Conservation (phyloP, 2,329 filamentous ascomycete species). For the Ophiostoma himal-ulmi region DNA sequence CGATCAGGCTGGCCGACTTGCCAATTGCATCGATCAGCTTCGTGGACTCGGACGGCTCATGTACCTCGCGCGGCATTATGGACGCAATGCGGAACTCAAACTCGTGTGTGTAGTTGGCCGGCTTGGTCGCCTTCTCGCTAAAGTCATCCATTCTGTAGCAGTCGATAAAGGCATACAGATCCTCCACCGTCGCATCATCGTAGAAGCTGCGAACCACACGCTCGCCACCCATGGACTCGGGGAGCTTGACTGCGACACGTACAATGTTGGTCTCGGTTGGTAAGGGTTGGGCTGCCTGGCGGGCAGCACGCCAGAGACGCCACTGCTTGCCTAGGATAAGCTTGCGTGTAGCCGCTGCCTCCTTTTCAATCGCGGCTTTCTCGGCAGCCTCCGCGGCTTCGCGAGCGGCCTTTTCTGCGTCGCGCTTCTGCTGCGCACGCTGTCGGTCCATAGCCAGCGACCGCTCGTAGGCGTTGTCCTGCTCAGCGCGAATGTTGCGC, state of each 20-base stretch:
- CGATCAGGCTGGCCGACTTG: conserved; percentile 78
- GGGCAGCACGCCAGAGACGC: conserved; percentile 70
- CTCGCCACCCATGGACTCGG: conserved; percentile 55
- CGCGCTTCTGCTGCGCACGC: conserved; percentile 66
- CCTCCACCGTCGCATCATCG: conserved; percentile 66
- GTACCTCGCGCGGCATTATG: conserved; percentile 77
- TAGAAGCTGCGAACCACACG: conserved; percentile 67
- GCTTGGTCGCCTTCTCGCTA: conserved; percentile 45
- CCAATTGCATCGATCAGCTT: conserved; percentile 70
- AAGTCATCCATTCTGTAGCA: conserved; percentile 62
- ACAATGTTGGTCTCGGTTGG: conserved; percentile 60
- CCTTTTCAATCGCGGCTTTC: conserved; percentile 52
- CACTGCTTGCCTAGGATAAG: conserved; percentile 50
- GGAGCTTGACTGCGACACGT: conserved; percentile 62
- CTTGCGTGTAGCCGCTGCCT: conserved; percentile 53
- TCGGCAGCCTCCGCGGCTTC: conserved; percentile 59
- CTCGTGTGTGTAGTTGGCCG: conserved; percentile 67
- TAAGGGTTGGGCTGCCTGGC: conserved; percentile 53
- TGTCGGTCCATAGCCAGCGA: conserved; percentile 84
- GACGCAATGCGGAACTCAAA: conserved; percentile 83
- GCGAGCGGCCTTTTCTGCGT: conserved; percentile 56
- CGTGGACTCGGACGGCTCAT: conserved; percentile 59
- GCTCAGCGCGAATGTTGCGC: conserved; percentile 75
- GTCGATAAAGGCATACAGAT: conserved; percentile 93
- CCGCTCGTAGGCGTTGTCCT: conserved; percentile 89